Percentiles rank a stretch among this genome's conserved stretches.
These are phyloP conservation scores for Fimicolochytrium jonesii DNA, from an alignment of 192 early-diverging fungal species.

Conservation along the genomic window DNA sequence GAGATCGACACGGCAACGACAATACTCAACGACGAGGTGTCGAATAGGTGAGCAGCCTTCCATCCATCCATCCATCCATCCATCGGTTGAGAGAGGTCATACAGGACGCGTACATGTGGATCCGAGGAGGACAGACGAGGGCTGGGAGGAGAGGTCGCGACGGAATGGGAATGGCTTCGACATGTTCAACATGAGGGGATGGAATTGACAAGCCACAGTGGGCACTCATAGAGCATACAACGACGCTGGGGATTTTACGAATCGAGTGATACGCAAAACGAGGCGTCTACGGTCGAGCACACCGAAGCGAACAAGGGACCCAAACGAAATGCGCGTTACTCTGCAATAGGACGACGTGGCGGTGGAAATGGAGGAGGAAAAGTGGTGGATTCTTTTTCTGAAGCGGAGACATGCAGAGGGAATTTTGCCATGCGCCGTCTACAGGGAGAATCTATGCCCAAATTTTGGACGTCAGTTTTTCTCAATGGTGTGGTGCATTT, in stretches of 20 bases:
- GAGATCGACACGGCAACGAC: no score
- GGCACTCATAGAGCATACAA: no score
- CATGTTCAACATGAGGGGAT: neutral
- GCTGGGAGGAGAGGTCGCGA: neutral
- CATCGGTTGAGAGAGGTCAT: neutral
- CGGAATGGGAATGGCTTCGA: neutral
- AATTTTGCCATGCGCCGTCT: neutral
- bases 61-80: constrained; percentile 31
- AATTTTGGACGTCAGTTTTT: neutral
- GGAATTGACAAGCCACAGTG: neutral
- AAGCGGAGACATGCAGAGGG: neutral
- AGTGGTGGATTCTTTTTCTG: neutral
- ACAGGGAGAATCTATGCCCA: neutral
- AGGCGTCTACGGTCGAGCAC: neutral
- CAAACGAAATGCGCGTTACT: neutral
- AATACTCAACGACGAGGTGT: no score
- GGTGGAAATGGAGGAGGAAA: neutral
- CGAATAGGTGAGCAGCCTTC: constrained; percentile 10
- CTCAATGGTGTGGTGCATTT: neutral
- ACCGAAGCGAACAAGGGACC: neutral
- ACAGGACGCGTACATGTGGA: neutral
- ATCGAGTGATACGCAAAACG: neutral
- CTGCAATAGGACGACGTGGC: neutral
- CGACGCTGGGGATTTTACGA: neutral
- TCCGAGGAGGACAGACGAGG: neutral